Conservation (phyloP, 2,329 filamentous ascomycete species). For the Thielaviopsis ethacetica region DNA sequence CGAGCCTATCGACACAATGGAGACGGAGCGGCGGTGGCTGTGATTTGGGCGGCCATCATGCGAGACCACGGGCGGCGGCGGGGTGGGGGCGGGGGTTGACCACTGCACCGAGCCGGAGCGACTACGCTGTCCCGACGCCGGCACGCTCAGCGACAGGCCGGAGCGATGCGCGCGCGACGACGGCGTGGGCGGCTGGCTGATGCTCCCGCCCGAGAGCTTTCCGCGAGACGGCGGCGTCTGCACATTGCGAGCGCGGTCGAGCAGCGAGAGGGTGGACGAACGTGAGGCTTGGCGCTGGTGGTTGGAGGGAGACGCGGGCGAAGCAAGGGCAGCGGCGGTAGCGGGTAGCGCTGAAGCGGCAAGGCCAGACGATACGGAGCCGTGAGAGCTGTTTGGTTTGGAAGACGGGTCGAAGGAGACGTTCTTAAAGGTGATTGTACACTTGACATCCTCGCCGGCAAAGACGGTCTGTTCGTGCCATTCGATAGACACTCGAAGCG, state of each 20-base stretch:
- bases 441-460: slow-evolving; percentile 88
- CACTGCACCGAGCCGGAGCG: slow-evolving; percentile 33
- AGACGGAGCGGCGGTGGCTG: slow-evolving; percentile 56
- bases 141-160: slow-evolving; percentile 46
- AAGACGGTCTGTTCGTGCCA: slow-evolving; percentile 94
- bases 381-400: background rate
- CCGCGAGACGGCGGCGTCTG: slow-evolving; percentile 28
- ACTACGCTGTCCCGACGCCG: slow-evolving; percentile 27
- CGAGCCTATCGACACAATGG: slow-evolving; percentile 63
- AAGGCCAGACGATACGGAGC: background rate
- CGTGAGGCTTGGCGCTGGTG: slow-evolving; percentile 23
- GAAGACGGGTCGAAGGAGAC: slow-evolving; percentile 31
- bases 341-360: background rate
- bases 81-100: slow-evolving; percentile 20
- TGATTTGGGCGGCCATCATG: slow-evolving; percentile 16
- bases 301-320: slow-evolving; percentile 10
- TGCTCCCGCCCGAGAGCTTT: slow-evolving; percentile 10
- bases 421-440: slow-evolving; percentile 93
- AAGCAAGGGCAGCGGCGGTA: slow-evolving; percentile 4
- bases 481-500: slow-evolving; percentile 80
- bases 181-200: slow-evolving; percentile 23
- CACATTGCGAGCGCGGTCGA: slow-evolving; percentile 24
- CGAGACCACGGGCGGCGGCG: slow-evolving; percentile 13
- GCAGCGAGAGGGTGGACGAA: slow-evolving; percentile 26
- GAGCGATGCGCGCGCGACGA: slow-evolving; percentile 43